Evolutionary conservation across 306 rosid species (phyloP).

Genomic region (Cicer chorassanicum): DNA sequence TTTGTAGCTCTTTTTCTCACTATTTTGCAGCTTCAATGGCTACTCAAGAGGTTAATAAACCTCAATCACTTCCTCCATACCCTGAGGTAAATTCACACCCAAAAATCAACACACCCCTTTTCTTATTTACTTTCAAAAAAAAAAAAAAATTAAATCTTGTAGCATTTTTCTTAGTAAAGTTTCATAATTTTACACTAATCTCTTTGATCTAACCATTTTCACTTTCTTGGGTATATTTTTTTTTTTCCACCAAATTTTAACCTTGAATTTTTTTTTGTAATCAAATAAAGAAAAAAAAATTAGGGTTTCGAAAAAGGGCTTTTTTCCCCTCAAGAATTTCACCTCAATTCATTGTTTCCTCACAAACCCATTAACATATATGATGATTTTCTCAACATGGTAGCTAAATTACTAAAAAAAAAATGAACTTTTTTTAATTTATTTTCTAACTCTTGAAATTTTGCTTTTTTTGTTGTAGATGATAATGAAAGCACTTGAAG

Average conservation of each 20-base stretch:
- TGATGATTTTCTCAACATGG: background rate
- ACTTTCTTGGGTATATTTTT: background rate
- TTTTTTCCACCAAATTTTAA: background rate
- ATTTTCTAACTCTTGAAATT: background rate
- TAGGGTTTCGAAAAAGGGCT: background rate
- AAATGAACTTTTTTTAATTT: too few relatives aligned
- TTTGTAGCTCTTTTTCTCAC: conserved; percentile 43
- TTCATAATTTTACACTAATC: background rate
- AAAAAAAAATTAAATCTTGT: too few relatives aligned
- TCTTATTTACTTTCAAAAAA: background rate
- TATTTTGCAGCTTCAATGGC: conserved; percentile 62
- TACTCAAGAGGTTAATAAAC: conserved; percentile 67
- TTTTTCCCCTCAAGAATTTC: background rate
- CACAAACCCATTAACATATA: background rate
- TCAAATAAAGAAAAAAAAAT: background rate
- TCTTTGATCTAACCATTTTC: conserved; percentile 2
- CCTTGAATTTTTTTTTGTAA: background rate
- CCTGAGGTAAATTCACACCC: conserved; percentile 64
- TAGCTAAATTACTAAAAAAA: background rate
- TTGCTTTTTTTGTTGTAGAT: conserved; percentile 50
- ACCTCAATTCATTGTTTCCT: conserved; percentile 3
- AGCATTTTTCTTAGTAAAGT: background rate
- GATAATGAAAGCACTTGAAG: conserved; percentile 78
- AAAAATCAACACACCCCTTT: background rate
- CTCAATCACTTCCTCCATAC: conserved; percentile 77